Conservation (phyloP, 768 basidiomycete species). For the Leccinum rimulosum region DNA sequence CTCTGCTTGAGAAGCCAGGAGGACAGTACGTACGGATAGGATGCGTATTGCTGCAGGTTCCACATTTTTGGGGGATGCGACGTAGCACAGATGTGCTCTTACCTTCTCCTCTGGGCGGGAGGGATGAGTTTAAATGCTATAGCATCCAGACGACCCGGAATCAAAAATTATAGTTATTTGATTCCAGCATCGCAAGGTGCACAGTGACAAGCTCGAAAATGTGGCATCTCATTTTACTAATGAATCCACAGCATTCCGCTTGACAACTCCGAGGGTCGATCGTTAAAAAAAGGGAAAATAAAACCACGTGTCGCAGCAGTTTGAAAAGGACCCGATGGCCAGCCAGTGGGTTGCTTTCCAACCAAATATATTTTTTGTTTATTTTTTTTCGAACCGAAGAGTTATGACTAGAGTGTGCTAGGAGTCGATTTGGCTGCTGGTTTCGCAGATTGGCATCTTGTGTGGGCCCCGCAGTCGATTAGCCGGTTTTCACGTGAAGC, state of each 20-base stretch:
- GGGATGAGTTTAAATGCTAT: neutral
- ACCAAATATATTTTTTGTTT: no score
- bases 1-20: neutral
- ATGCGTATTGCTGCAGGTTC: neutral
- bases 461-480: neutral
- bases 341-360: neutral
- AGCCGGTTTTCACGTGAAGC: neutral
- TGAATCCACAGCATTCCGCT: neutral
- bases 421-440: neutral
- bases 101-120: neutral
- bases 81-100: neutral
- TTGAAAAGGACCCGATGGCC: no score
- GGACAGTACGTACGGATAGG: neutral
- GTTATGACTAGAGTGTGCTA: fast-evolving
- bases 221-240: neutral
- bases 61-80: neutral
- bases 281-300: neutral
- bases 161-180: neutral
- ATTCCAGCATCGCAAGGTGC: neutral
- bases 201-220: neutral
- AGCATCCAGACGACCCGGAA: neutral
- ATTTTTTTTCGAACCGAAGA: no score
- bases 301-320: neutral
- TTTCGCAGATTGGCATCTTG: neutral
- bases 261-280: neutral